Conservation (phyloP, 805 yeast genomes). For the Metschnikowia anglica region DNA sequence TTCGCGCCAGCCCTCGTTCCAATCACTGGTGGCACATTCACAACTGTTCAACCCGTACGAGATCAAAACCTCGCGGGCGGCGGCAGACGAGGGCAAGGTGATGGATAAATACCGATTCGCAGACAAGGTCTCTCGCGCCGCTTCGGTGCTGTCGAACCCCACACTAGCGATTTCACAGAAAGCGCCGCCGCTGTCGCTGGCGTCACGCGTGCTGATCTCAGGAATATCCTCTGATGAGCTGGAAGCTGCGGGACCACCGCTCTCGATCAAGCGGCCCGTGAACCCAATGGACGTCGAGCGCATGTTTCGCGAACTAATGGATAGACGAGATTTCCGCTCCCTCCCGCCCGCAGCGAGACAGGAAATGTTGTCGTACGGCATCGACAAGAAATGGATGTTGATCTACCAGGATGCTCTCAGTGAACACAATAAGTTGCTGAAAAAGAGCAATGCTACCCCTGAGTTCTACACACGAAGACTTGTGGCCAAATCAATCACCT, state of each 20-base stretch:
- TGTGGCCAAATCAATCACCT: conserved; percentile 64
- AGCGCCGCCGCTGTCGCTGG: conserved; percentile 12
- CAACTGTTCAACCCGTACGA: conserved; percentile 33
- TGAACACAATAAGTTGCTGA: conserved; percentile 58
- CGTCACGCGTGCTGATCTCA: conserved; percentile 2
- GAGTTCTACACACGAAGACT: conserved; percentile 74
- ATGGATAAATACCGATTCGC: conserved; percentile 6
- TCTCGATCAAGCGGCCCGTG: conserved; percentile 60
- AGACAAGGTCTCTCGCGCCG: conserved; percentile 8
- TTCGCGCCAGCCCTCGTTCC: conserved; percentile 27
- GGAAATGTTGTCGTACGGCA: conserved; percentile 72
- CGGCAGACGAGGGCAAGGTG: conserved; percentile 8
- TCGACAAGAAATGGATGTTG: conserved; percentile 87
- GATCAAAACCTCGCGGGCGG: conserved; percentile 20
- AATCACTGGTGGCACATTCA: conserved; percentile 21
- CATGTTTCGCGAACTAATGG: conserved; percentile 78
- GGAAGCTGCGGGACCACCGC: conserved; percentile 12
- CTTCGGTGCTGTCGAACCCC: conserved; percentile 9
- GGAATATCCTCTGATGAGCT: conserved; percentile 1
- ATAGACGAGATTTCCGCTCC: conserved; percentile 70
- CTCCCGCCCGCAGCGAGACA: conserved; percentile 70
- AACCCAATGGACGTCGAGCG: conserved; percentile 66
- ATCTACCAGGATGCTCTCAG: conserved; percentile 82
- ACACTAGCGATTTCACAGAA: conserved; percentile 5
- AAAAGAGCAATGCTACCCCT: conserved; percentile 49